Evolutionary conservation across 495 filamentous ascomycete species (phyloP), one percentile per base, ranked within the genome.

Genomic region (Letharia lupina): DNA sequence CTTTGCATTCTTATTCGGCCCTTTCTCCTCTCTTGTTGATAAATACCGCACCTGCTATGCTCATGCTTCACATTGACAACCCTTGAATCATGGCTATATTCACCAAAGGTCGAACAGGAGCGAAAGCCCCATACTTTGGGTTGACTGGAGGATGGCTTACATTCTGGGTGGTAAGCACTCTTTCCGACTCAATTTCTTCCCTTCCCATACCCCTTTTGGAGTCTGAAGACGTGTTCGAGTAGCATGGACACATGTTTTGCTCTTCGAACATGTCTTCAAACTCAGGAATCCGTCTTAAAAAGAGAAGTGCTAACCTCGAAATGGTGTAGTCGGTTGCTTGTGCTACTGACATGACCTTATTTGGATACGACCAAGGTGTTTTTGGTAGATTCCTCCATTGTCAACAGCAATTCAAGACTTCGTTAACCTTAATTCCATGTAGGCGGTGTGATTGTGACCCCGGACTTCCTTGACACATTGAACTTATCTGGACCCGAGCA

Each of bases 281-380:
- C 31, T 20, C 54, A 37, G 6, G 33, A 37, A 57, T 20, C 31
- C 10, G 15, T 57, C 54, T 10, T 20, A 18, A 35, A 28, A 5
- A 15, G 28, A 48, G n/a, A 10, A 64, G 35, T 65, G 57, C 57
- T 41, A 33, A 47, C 59, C 41, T 44, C 20, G 39, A 28, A 28
- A 23, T 42, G 39, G 60, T 37, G 31, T n/a, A 57, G 54, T 71
- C 81, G 73, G 71, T 83, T 39, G 81, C 82, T 13, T 84, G 82
- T 68, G 77, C 80, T 28, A 83, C 81, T 40, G 81, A 83, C 68
- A 84, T 84, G 83, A 81, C 78, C 15, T 72, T 85, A 0, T 85
- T 87, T 71, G 83, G 84, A 1, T 86, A 87, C 69, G 84, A 86
- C 63, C 83, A 87, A 65, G 82, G 81, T 59, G 78, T 84, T 4